Conservation (phyloP, 805 yeast species). For the Teunomyces funiuensis region DNA sequence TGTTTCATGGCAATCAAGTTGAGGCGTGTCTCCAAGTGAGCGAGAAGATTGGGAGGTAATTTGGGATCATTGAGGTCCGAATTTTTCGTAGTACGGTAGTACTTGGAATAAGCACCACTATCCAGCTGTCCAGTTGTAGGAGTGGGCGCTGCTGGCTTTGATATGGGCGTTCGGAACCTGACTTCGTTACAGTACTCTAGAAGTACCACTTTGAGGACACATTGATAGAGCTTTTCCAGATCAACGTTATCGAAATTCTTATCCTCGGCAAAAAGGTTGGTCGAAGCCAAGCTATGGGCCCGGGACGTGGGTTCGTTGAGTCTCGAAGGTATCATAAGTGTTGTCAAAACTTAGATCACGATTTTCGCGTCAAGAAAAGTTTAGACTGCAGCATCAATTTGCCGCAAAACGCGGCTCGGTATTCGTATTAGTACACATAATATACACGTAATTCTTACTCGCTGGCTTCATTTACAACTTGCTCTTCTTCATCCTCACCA, state of each 20-base stretch:
- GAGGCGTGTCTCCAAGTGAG: conserved; percentile 41
- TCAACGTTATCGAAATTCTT: conserved; percentile 19
- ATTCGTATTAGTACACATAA: conserved; percentile 5
- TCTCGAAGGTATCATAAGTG: conserved; percentile 1
- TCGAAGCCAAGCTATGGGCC: conserved; percentile 26
- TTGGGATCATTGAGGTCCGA: conserved; percentile 22
- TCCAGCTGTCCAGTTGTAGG: background rate
- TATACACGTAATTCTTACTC: background rate
- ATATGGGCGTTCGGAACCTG: conserved; percentile 46
- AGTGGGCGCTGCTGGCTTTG: conserved; percentile 5
- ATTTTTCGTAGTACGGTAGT: conserved; percentile 10
- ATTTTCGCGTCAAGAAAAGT: conserved; percentile 3
- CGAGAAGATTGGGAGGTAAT: conserved; percentile 38
- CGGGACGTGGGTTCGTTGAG: conserved; percentile 9
- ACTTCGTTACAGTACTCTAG: conserved; percentile 66
- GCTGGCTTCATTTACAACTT: background rate
- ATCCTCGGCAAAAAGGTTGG: conserved; percentile 14
- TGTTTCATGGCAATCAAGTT: conserved; percentile 48
- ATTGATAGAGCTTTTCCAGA: conserved; percentile 42
- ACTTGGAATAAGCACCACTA: conserved; percentile 8
- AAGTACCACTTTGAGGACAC: conserved; percentile 53
- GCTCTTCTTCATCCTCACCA: conserved; percentile 7
- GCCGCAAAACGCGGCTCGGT: background rate
- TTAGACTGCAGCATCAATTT: too few relatives aligned
- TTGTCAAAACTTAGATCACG: background rate